Percentiles rank a stretch among this genome's conserved stretches.
These are phyloP conservation scores for Mrakia blollopis DNA, from an alignment of 768 basidiomycete genomes.

Conservation along the genomic window DNA sequence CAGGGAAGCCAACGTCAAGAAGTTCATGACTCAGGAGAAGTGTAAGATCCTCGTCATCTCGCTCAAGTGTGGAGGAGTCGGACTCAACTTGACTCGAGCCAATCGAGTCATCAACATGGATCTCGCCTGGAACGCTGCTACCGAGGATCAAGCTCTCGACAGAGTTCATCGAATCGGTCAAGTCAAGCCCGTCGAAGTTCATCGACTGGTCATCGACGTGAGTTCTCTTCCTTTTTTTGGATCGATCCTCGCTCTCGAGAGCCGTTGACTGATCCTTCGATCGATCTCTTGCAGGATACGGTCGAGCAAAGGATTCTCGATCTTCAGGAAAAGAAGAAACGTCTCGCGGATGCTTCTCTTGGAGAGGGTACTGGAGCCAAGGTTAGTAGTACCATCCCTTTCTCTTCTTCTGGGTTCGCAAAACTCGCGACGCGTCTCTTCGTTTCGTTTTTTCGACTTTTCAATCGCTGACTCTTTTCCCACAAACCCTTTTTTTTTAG, in stretches of 20 bases:
- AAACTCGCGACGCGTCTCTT: background rate
- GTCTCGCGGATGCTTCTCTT: constrained; percentile 48
- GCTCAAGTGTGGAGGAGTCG: constrained; percentile 43
- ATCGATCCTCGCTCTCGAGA: no score
- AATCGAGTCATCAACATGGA: constrained; percentile 39
- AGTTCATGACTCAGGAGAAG: constrained; percentile 39
- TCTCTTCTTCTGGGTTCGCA: background rate
- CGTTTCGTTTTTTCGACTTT: background rate
- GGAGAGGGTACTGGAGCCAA: constrained; percentile 62
- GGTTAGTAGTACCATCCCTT: constrained; percentile 1
- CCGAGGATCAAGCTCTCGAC: constrained; percentile 45
- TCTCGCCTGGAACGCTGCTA: constrained; percentile 46
- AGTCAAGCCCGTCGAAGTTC: constrained; percentile 39
- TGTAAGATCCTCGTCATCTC: constrained; percentile 44
- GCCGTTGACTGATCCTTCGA: background rate
- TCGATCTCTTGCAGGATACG: constrained; percentile 33
- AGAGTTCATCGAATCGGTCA: constrained; percentile 47
- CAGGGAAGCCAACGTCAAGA: constrained; percentile 40
- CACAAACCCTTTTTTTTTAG: background rate
- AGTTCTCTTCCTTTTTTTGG: background rate
- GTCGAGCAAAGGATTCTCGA: constrained; percentile 63
- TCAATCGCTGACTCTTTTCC: background rate
- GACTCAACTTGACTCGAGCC: constrained; percentile 32
- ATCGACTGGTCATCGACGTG: constrained; percentile 42
- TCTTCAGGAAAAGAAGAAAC: constrained; percentile 52